phyloP scores from a whole-genome alignment of 768 basidiomycete species.

The Psilocybe sp. region DNA sequence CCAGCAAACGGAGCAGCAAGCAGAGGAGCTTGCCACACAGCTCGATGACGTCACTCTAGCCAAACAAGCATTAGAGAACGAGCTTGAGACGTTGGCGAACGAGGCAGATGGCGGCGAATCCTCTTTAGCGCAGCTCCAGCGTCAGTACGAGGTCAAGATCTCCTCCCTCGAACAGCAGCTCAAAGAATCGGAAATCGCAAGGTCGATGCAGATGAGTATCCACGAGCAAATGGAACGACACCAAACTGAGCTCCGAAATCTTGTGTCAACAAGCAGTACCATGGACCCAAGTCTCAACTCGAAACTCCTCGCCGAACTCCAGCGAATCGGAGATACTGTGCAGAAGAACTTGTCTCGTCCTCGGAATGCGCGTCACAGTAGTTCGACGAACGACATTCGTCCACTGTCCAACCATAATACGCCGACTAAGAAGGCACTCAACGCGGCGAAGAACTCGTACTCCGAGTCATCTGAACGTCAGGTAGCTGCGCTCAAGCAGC shows the following conservation, averaged over 20 bases:
- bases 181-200: conserved; percentile 51
- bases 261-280: conserved; percentile 55
- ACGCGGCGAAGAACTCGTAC: conserved; percentile 11
- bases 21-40: conserved; percentile 53
- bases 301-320: conserved; percentile 60
- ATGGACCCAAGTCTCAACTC: conserved; percentile 61
- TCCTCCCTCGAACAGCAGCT: conserved; percentile 60
- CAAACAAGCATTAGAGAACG: conserved; percentile 63
- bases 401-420: conserved; percentile 40
- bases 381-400: conserved; percentile 29
- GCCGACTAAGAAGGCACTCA: conserved; percentile 40
- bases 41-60: conserved; percentile 53
- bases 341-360: conserved; percentile 48
- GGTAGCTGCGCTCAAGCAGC: conserved; percentile 52
- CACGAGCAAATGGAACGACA: conserved; percentile 63
- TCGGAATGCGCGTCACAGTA: conserved; percentile 28
- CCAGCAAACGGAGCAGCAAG: conserved; percentile 50
- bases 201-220: conserved; percentile 49
- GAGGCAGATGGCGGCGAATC: conserved; percentile 49
- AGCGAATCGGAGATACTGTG: conserved; percentile 56
- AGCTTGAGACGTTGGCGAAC: conserved; percentile 64
- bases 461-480: conserved; percentile 35
- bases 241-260: conserved; percentile 68
- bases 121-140: conserved; percentile 58
- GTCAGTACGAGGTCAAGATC: conserved; percentile 63